These are phyloP conservation scores for Zasmidium cellare DNA, from an alignment of 2,329 filamentous ascomycete species.

Conservation along the genomic window DNA sequence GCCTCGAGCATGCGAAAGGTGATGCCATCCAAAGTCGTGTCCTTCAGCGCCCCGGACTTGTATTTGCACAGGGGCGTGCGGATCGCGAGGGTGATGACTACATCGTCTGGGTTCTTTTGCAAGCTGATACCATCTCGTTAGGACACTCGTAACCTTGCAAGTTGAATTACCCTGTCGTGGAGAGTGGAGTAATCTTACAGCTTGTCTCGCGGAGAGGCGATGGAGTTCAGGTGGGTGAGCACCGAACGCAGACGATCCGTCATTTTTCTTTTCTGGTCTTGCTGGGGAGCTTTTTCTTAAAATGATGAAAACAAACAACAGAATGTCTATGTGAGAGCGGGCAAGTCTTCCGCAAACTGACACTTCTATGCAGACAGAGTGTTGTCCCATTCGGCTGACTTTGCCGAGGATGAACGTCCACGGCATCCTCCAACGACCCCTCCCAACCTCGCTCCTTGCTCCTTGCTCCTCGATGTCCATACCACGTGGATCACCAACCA, in stretches of 20 bases:
- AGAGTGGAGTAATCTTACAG: constrained; percentile 10
- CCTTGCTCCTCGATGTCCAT: background rate
- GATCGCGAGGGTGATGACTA: constrained; percentile 91
- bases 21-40: constrained; percentile 85
- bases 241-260: constrained; percentile 13
- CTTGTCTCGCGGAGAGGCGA: constrained; percentile 18
- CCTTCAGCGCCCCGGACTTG: constrained; percentile 91
- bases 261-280: background rate
- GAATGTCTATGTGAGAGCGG: no score
- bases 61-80: constrained; percentile 88
- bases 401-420: background rate
- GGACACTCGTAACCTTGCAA: background rate
- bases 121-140: constrained; percentile 1
- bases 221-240: constrained; percentile 16
- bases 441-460: background rate
- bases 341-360: background rate
- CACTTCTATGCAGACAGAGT: background rate
- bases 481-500: background rate
- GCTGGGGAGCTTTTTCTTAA: no score
- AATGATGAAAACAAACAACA: no score
- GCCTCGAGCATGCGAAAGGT: constrained; percentile 77
- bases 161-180: background rate
- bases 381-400: background rate
- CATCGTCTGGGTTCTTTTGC: constrained; percentile 80
- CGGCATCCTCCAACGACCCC: background rate